Evolutionary conservation across 1,284 basidiomycete genomes (phyloP).

Genomic region (Ustilago nuda): DNA sequence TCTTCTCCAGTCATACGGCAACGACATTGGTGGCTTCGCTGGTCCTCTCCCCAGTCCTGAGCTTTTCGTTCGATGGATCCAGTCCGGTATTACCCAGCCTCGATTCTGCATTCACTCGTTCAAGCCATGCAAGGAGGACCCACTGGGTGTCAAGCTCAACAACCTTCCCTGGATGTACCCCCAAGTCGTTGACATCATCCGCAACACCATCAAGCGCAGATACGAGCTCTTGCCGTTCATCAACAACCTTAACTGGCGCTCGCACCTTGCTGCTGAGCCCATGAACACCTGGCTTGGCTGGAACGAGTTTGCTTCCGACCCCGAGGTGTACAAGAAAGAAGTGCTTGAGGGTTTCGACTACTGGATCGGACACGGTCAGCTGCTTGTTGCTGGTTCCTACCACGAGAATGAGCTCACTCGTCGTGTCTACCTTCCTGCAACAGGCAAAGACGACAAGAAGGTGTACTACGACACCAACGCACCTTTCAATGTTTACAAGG

Average conservation of each 20-base stretch:
- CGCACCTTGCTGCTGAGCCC: constrained; percentile 68
- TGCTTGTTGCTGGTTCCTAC: constrained; percentile 70
- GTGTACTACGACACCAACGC: constrained; percentile 49
- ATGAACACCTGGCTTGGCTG: constrained; percentile 71
- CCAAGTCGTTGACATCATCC: constrained; percentile 69
- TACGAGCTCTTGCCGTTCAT: constrained; percentile 70
- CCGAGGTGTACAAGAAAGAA: constrained; percentile 67
- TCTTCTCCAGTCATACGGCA: constrained; percentile 58
- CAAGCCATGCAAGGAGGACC: constrained; percentile 70
- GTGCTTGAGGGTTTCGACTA: constrained; percentile 71
- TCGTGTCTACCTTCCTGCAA: constrained; percentile 70
- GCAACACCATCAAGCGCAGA: constrained; percentile 70
- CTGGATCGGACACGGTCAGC: constrained; percentile 70
- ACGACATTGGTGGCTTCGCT: constrained; percentile 71
- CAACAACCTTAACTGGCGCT: constrained; percentile 70
- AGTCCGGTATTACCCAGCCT: constrained; percentile 68
- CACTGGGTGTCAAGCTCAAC: constrained; percentile 67
- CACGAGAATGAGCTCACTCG: constrained; percentile 67
- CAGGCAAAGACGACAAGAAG: constrained; percentile 51
- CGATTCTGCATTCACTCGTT: constrained; percentile 69
- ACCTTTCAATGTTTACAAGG: constrained; percentile 25
- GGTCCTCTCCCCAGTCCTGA: constrained; percentile 70
- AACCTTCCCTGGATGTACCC: constrained; percentile 72
- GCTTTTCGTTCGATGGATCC: constrained; percentile 71
- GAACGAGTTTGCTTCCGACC: constrained; percentile 70